phyloP scores from a whole-genome alignment of 1,284 basidiomycete species.

The Heterobasidion parviporum region DNA sequence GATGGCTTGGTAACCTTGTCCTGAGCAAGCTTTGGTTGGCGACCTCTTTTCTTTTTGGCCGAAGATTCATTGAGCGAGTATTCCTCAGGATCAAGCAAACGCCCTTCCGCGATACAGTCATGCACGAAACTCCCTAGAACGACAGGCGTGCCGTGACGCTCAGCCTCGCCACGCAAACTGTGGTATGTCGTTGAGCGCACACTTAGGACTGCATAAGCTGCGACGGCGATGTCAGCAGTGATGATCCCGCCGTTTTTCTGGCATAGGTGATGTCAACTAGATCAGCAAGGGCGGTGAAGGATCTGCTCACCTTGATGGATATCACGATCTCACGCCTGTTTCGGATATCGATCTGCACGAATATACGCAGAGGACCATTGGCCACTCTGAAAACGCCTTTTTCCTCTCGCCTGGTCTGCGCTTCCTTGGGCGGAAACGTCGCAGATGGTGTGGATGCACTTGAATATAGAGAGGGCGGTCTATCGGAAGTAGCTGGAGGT shows the following conservation, averaged over 20 bases:
- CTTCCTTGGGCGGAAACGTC: neutral
- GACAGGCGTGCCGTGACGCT: conserved; percentile 27
- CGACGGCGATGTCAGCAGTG: conserved; percentile 36
- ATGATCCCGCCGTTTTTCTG: conserved; percentile 61
- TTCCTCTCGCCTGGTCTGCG: neutral
- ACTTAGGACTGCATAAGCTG: conserved; percentile 52
- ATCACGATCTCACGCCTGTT: conserved; percentile 16
- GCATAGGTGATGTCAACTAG: neutral
- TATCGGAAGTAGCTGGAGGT: neutral
- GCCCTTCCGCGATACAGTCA: conserved; percentile 39
- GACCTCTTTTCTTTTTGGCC: conserved; percentile 14
- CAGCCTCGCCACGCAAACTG: conserved; percentile 30
- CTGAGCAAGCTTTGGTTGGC: conserved; percentile 3
- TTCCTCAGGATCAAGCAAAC: conserved; percentile 35
- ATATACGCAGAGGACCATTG: conserved; percentile 14
- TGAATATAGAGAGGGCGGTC: neutral
- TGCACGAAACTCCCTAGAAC: conserved; percentile 46
- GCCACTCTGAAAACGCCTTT: conserved; percentile 11
- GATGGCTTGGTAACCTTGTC: conserved; percentile 1
- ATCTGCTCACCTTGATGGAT: conserved; percentile 41
- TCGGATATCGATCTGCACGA: conserved; percentile 19
- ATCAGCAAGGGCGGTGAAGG: neutral
- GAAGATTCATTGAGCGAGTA: conserved; percentile 19
- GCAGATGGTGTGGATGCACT: neutral
- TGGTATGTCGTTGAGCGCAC: conserved; percentile 39